phyloP scores from a whole-genome alignment of 2,329 filamentous ascomycete genomes.

The Raffaelea arxii region DNA sequence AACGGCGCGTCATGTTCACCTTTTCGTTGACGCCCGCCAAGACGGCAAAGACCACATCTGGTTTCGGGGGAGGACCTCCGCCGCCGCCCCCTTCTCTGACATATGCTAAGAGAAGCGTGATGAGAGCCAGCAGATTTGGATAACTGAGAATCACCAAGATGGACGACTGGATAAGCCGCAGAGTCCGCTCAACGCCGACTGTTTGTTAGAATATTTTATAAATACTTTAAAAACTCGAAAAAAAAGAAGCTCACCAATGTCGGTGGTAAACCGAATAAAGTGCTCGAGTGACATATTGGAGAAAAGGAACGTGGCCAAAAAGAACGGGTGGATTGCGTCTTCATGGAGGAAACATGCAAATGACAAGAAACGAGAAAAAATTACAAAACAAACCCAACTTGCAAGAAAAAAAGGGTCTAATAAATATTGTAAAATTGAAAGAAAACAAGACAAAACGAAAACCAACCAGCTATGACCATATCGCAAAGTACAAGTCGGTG shows the following conservation, averaged over 20 bases:
- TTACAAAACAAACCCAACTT: background rate
- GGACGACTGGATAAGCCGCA: slow-evolving; percentile 47
- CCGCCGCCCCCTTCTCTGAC: background rate
- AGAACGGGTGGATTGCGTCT: too few species aligned
- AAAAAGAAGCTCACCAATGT: slow-evolving; percentile 28
- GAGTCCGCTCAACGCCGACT: slow-evolving; percentile 52
- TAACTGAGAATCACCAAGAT: slow-evolving; percentile 38
- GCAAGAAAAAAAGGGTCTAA: background rate
- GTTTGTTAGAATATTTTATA: background rate
- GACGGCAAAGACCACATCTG: slow-evolving; percentile 16
- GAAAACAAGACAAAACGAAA: background rate
- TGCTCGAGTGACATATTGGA: slow-evolving; percentile 18
- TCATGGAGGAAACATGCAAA: background rate
- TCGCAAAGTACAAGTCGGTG: too few species aligned
- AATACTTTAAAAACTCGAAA: background rate
- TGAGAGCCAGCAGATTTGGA: slow-evolving; percentile 27
- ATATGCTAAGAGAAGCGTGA: slow-evolving; percentile 8
- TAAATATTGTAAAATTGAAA: background rate
- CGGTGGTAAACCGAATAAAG: slow-evolving; percentile 35
- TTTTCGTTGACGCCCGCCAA: slow-evolving; percentile 24
- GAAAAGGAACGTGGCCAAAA: background rate
- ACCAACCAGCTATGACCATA: background rate
- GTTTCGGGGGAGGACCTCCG: background rate
- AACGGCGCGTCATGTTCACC: slow-evolving; percentile 44
- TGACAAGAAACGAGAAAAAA: background rate